Percentiles rank a stretch among this genome's conserved stretches.
These are phyloP conservation scores for Capsicum pubescens DNA, from an alignment of 257 asterid genomes.

Conservation along the genomic window DNA sequence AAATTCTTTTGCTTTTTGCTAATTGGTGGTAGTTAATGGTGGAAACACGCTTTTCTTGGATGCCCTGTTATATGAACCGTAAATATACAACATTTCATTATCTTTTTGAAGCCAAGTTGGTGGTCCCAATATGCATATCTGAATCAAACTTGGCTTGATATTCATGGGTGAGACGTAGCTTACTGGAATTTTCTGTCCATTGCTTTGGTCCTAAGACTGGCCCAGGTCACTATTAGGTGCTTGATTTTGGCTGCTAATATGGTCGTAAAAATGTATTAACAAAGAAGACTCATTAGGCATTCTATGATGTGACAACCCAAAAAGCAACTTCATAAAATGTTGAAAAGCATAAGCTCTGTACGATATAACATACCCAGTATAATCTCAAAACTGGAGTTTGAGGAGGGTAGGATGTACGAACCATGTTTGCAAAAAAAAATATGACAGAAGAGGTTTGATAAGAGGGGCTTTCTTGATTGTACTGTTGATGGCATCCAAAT, in stretches of 20 bases:
- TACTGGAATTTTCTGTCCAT: not conserved
- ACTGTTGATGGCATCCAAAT: not conserved
- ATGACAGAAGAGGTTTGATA: not conserved
- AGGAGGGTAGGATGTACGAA: too few species aligned
- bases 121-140: constrained; percentile 2
- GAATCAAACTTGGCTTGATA: not conserved
- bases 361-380: too few species aligned
- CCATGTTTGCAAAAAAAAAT: too few species aligned
- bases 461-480: not conserved
- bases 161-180: not conserved
- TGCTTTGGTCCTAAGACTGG: not conserved
- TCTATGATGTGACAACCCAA: not conserved
- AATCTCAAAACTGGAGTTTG: too few species aligned
- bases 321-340: not conserved
- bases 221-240: not conserved
- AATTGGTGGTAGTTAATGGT: not conserved
- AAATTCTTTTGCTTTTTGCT: not conserved
- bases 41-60: not conserved
- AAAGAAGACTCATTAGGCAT: not conserved
- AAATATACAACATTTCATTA: not conserved
- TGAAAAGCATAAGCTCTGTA: not conserved
- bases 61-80: not conserved
- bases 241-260: not conserved
- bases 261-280: not conserved
- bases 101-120: not conserved